Conservation (phyloP, 352 stramenopile species). For the Thraustotheca clavata region DNA sequence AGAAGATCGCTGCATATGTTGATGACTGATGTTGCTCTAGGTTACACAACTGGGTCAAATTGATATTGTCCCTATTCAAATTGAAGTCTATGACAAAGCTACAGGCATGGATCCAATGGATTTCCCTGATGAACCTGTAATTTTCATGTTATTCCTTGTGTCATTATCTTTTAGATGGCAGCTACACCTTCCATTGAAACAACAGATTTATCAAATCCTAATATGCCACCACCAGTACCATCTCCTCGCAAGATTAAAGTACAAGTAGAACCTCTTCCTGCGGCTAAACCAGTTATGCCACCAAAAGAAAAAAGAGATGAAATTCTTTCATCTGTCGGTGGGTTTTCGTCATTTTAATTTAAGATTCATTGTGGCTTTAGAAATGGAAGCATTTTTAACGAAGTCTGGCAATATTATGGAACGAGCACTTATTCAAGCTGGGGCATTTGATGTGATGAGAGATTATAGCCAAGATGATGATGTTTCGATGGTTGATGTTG, state of each 20-base stretch:
- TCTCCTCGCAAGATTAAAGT: conserved; percentile 7
- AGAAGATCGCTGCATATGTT: background rate
- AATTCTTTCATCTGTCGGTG: conserved; percentile 6
- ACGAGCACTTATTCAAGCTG: conserved; percentile 59
- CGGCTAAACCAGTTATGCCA: background rate
- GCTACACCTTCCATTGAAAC: conserved; percentile 2
- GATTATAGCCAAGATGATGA: conserved; percentile 51
- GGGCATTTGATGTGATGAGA: conserved; percentile 78
- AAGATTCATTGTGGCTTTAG: conserved; percentile 33
- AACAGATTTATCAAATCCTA: background rate
- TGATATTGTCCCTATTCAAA: conserved; percentile 16
- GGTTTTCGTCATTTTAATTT: background rate
- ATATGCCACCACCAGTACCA: background rate
- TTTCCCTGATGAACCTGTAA: background rate
- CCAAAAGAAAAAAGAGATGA: conserved; percentile 17
- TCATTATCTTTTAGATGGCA: background rate
- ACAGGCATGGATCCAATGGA: conserved; percentile 19
- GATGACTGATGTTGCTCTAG: background rate
- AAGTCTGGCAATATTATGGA: conserved; percentile 76
- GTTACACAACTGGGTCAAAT: conserved; percentile 9
- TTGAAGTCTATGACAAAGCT: conserved; percentile 20
- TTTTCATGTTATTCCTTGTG: background rate
- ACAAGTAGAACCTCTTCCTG: background rate
- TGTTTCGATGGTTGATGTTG: conserved; percentile 45
- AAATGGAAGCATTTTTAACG: conserved; percentile 64